A percentile compares a stretch with the other conserved stretches of the same genome.
These are phyloP conservation scores for Craterostigma plantagineum DNA, from an alignment of 257 asterid genomes.

Conservation along the genomic window DNA sequence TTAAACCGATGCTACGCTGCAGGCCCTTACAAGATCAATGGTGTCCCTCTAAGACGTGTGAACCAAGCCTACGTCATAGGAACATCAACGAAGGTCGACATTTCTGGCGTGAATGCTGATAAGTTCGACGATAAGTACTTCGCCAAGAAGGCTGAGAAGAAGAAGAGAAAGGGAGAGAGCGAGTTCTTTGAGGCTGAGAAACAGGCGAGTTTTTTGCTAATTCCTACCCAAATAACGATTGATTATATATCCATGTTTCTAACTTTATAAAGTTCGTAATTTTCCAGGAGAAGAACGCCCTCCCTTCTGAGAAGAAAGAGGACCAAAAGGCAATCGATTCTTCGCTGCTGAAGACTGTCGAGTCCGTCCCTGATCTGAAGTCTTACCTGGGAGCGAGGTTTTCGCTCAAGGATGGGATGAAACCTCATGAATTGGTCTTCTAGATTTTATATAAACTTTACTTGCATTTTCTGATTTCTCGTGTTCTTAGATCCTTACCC, in stretches of 20 bases:
- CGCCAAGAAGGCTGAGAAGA: slow-evolving; percentile 38
- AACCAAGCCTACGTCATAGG: slow-evolving; percentile 53
- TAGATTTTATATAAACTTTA: slow-evolving; percentile 11
- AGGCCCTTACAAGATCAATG: slow-evolving; percentile 56
- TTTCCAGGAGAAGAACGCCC: slow-evolving; percentile 22
- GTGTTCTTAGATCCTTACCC: too few relatives aligned
- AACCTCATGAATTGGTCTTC: slow-evolving; percentile 55
- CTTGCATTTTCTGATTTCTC: background rate
- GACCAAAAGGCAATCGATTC: slow-evolving; percentile 47
- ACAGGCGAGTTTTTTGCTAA: slow-evolving; percentile 13
- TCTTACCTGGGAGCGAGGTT: slow-evolving; percentile 50
- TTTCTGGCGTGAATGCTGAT: slow-evolving; percentile 27
- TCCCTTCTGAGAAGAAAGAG: slow-evolving; percentile 37
- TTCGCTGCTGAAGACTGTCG: slow-evolving; percentile 33
- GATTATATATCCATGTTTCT: too few relatives aligned
- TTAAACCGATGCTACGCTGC: too few relatives aligned
- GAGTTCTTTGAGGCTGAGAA: slow-evolving; percentile 45
- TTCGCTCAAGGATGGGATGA: slow-evolving; percentile 49
- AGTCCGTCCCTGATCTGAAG: slow-evolving; percentile 34
- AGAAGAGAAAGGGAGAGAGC: slow-evolving; percentile 29
- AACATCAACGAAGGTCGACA: slow-evolving; percentile 44
- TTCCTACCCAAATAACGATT: background rate
- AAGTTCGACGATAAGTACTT: slow-evolving; percentile 51
- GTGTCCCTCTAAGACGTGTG: slow-evolving; percentile 56
- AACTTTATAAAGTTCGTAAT: background rate